Base-by-base conservation (phyloP, 305 asterid species). In the Fraxinus sp. region DNA sequence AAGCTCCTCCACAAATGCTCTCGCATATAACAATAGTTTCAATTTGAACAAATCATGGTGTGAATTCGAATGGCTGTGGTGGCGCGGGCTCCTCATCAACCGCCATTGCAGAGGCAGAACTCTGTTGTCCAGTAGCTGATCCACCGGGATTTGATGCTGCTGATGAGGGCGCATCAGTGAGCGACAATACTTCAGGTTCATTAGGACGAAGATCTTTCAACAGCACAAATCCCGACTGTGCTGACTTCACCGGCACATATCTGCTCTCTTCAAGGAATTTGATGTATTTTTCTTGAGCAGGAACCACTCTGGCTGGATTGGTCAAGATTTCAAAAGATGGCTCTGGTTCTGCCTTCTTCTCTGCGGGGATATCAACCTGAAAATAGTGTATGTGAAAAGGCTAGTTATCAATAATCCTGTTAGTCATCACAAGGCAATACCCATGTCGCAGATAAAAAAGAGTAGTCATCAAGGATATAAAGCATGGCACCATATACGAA, bases 61-160 rank as follows among this genome's bases (percentile, higher is more conserved):
- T 84, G 90, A 95, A 96, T 83, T 93, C 97, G 82, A 96, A 96
- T 7, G 98, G 91, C 74, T 92, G 98, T 5, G 99, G 99, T 7
- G 99, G 98, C 33, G 90, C 93, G 41, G 97, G 99, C 80, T 97
- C 99, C 57, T 97, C 98, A 55, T 96, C 99, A 35, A 95, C 98
- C 7, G 98, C 91, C 98, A 96, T 96, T 20, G 98, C 90, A 0
- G 97, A 83, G 86, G 94, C 88, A 6, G 95, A 78, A 36, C 89
- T 86, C 68, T 83, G 95, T 81, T 88, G 95, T 66, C 90, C 93
- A 7, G 93, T 66, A 66, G 94, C 86, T 35, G 98, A 72, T 78
- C 90, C 92, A 3, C 89, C 89, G 6, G 91, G 85, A 77, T 86
- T 80, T n/a, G 97, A 78, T 52, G 94, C 75, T 20, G 93, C 84